Percentiles rank a stretch among this genome's conserved stretches.
These are phyloP conservation scores for Colletotrichum navitas DNA, from an alignment of 2,329 filamentous ascomycete genomes.

Conservation along the genomic window DNA sequence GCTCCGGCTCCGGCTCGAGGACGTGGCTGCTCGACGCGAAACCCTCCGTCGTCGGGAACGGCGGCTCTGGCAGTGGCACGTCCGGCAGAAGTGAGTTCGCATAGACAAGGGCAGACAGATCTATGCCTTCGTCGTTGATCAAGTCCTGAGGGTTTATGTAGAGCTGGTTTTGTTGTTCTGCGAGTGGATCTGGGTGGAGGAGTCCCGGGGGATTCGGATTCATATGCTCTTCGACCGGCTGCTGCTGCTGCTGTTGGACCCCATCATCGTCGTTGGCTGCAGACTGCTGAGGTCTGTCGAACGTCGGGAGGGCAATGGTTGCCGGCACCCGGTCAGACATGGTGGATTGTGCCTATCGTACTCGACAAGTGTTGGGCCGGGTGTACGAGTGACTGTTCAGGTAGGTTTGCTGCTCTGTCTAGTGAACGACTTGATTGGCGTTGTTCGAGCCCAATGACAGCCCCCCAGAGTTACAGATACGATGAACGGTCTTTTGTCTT, in stretches of 20 bases:
- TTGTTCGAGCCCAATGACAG: neutral
- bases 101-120: neutral
- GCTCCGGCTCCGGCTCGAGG: neutral
- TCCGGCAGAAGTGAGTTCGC: neutral
- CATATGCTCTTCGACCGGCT: neutral
- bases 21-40: neutral
- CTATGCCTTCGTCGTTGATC: neutral
- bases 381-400: neutral
- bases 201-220: no score
- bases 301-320: slow-evolving; percentile 27
- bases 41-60: neutral
- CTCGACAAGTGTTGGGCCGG: neutral
- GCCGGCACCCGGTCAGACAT: slow-evolving; percentile 25
- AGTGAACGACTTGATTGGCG: neutral
- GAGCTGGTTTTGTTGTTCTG: neutral
- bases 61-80: neutral
- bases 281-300: neutral
- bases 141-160: neutral
- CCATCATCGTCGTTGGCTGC: neutral
- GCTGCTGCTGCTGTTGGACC: slow-evolving; percentile 2
- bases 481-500: neutral
- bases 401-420: neutral
- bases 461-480: neutral
- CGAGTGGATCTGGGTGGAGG: neutral
- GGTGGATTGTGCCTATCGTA: neutral